Evolutionary conservation across 2,329 filamentous ascomycete species (phyloP).

Genomic region (Talaromyces sp.): DNA sequence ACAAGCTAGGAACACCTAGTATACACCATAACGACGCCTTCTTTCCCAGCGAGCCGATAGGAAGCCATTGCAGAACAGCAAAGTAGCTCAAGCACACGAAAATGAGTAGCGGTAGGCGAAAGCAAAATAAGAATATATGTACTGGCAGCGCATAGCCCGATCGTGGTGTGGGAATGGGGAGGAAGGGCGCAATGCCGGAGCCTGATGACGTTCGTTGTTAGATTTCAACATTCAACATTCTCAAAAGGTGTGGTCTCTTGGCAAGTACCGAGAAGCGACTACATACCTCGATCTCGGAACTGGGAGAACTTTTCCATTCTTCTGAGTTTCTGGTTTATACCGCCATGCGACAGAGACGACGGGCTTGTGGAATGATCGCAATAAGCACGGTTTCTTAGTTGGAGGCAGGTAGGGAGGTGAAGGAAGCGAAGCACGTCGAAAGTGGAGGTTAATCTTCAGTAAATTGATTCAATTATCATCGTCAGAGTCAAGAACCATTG

Average conservation of each 20-base stretch:
- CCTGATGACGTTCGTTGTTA: conserved; percentile 50
- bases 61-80: conserved; percentile 75
- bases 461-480: not conserved
- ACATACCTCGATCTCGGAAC: conserved; percentile 78
- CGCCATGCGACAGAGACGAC: conserved; percentile 1
- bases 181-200: conserved; percentile 93
- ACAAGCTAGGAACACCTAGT: conserved; percentile 84
- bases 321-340: not conserved
- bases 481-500: not conserved
- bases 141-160: conserved; percentile 61
- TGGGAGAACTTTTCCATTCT: conserved; percentile 92
- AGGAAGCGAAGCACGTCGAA: not conserved
- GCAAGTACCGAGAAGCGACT: not conserved
- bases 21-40: conserved; percentile 86
- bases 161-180: conserved; percentile 68
- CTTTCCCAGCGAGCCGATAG: conserved; percentile 63
- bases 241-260: not conserved
- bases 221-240: not conserved
- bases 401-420: not conserved
- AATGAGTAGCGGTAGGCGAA: conserved; percentile 76
- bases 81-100: conserved; percentile 69
- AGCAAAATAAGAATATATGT: conserved; percentile 68
- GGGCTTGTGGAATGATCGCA: not conserved
- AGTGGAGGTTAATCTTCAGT: not conserved
- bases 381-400: not conserved